These are phyloP conservation scores for Trifolium pratense DNA, from an alignment of 306 rosid genomes.

Conservation along the genomic window DNA sequence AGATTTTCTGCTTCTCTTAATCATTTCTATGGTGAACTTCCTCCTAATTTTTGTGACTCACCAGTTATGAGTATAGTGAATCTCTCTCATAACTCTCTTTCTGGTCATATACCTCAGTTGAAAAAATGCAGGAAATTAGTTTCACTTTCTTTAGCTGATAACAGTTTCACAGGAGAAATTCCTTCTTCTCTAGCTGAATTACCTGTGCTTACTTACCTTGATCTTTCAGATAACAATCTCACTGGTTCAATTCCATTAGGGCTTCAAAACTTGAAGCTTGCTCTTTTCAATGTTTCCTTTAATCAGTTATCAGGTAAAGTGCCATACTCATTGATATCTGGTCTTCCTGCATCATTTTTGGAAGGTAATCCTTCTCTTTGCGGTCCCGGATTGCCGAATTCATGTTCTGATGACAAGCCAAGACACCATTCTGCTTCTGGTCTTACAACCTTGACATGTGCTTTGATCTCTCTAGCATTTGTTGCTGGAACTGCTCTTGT, in stretches of 20 bases:
- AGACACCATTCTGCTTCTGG: slow-evolving; percentile 52
- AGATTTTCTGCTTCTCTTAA: slow-evolving; percentile 94
- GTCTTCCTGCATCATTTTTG: slow-evolving; percentile 93
- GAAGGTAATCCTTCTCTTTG: slow-evolving; percentile 91
- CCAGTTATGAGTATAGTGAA: slow-evolving; percentile 97
- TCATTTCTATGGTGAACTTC: slow-evolving; percentile 74
- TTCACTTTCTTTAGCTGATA: slow-evolving; percentile 81
- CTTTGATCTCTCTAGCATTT: slow-evolving; percentile 70
- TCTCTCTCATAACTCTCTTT: slow-evolving; percentile 84
- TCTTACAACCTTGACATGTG: slow-evolving; percentile 69
- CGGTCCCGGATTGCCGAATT: slow-evolving; percentile 78
- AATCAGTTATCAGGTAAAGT: slow-evolving; percentile 87
- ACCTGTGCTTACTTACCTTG: slow-evolving; percentile 94
- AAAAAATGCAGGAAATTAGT: slow-evolving; percentile 82
- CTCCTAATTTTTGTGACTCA: slow-evolving; percentile 85
- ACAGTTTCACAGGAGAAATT: slow-evolving; percentile 73
- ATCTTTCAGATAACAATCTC: slow-evolving; percentile 91
- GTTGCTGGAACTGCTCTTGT: slow-evolving; percentile 62
- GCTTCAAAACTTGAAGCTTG: slow-evolving; percentile 93
- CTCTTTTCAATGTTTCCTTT: slow-evolving; percentile 92
- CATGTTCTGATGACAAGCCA: slow-evolving; percentile 69
- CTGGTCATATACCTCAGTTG: slow-evolving; percentile 78
- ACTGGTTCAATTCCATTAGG: slow-evolving; percentile 85
- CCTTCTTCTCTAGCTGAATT: slow-evolving; percentile 77
- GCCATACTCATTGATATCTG: slow-evolving; percentile 81